Evolutionary conservation across 129 eudicot genomes (phyloP).

Genomic region (Logfia minima): DNA sequence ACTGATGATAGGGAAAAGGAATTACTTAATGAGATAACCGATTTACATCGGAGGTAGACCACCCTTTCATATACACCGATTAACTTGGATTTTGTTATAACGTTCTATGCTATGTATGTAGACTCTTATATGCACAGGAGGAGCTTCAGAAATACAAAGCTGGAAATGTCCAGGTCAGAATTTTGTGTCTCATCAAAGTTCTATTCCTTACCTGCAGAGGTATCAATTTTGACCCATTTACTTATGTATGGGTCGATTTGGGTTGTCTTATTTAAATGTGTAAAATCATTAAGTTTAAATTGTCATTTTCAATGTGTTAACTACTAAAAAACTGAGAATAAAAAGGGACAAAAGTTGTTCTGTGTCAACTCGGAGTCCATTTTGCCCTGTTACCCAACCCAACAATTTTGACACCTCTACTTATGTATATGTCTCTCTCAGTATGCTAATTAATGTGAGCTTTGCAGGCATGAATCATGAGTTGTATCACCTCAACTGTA

Average conservation of each 20-base stretch:
- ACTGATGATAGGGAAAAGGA: slow-evolving; percentile 74
- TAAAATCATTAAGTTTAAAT: not conserved
- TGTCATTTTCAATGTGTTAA: not conserved
- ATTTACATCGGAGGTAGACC: slow-evolving; percentile 69
- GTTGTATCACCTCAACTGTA: slow-evolving; percentile 20
- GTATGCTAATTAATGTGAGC: slow-evolving; percentile 8
- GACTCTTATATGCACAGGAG: slow-evolving; percentile 70
- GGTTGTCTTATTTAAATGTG: not conserved
- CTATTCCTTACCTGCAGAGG: slow-evolving; percentile 1
- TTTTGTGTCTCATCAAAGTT: not conserved
- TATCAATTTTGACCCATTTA: not conserved
- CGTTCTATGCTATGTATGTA: slow-evolving; percentile 15
- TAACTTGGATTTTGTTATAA: slow-evolving; percentile 6
- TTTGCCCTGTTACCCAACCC: not conserved
- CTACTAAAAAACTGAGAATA: not conserved
- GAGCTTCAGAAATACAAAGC: slow-evolving; percentile 77
- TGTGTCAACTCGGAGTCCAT: not conserved
- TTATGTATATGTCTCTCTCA: not conserved
- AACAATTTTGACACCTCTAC: not conserved
- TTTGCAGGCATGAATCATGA: slow-evolving; percentile 31
- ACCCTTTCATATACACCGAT: not conserved
- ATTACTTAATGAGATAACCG: slow-evolving; percentile 63
- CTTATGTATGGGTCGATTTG: not conserved
- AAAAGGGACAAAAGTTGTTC: not conserved
- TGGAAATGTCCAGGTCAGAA: slow-evolving; percentile 54